A percentile compares a stretch with the other conserved stretches of the same genome.
These are phyloP conservation scores for Rhodocollybia butyracea DNA, from an alignment of 768 basidiomycete genomes.

Conservation along the genomic window DNA sequence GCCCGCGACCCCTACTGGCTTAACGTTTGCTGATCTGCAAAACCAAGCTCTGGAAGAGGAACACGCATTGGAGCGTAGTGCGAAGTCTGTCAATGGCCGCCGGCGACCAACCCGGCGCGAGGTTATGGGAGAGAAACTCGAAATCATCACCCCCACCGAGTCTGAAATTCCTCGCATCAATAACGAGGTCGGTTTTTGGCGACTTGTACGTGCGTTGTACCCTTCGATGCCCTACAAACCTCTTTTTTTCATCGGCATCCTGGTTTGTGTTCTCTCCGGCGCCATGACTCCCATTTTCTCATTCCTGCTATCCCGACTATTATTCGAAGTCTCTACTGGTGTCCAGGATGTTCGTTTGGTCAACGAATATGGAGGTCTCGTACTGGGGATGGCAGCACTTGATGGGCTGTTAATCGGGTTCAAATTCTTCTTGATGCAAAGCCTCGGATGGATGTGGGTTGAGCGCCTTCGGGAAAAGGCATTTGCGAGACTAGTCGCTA, in stretches of 20 bases:
- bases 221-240: conserved; percentile 75
- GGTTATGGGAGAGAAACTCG: conserved; percentile 18
- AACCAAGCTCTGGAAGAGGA: conserved; percentile 33
- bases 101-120: conserved; percentile 11
- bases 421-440: conserved; percentile 83
- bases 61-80: conserved; percentile 34
- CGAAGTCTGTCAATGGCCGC: conserved; percentile 25
- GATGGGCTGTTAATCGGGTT: conserved; percentile 74
- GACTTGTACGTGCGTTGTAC: conserved; percentile 50
- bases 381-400: conserved; percentile 67
- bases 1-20: conserved; percentile 42
- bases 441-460: conserved; percentile 71
- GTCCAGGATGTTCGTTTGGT: conserved; percentile 60
- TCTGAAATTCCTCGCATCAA: conserved; percentile 14
- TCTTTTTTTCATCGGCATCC: conserved; percentile 64
- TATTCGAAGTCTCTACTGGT: conserved; percentile 72
- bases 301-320: conserved; percentile 76
- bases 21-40: conserved; percentile 10
- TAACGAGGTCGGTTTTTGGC: conserved; percentile 35
- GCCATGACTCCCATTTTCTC: conserved; percentile 92
- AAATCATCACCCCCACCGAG: conserved; percentile 18
- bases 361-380: conserved; percentile 68
- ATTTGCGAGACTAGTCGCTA: conserved; percentile 59
- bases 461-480: conserved; percentile 55
- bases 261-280: conserved; percentile 70